Conservation (phyloP, 2,329 filamentous ascomycete species). For the Talaromyces albobiverticillius region DNA sequence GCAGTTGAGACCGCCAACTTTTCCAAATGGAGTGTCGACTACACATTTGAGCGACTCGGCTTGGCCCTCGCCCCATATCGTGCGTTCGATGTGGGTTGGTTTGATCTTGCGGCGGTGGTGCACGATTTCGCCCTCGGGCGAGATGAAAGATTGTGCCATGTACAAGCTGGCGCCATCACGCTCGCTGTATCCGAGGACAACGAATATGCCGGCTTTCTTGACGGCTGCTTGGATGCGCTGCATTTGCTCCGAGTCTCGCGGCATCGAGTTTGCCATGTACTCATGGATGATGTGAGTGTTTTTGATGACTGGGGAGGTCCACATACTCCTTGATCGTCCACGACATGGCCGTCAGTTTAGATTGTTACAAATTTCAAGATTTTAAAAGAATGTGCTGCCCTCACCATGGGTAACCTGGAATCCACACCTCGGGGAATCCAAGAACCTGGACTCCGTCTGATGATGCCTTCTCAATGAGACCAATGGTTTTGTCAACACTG, state of each 20-base stretch:
- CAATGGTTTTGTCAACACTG: no score
- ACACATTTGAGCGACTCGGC: constrained; percentile 53
- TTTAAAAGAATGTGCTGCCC: no score
- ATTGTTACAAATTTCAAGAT: no score
- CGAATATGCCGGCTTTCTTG: constrained; percentile 51
- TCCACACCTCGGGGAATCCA: no score
- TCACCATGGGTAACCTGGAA: no score
- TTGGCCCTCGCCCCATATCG: constrained; percentile 55
- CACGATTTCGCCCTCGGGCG: constrained; percentile 47
- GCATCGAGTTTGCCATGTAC: constrained; percentile 52
- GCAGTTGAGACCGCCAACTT: constrained; percentile 54
- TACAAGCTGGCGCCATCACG: constrained; percentile 52
- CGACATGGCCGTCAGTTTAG: no score
- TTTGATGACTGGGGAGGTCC: no score
- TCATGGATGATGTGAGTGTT: constrained; percentile 19
- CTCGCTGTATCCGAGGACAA: constrained; percentile 55
- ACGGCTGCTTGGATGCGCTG: constrained; percentile 50
- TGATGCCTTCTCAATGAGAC: no score
- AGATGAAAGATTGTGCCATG: constrained; percentile 54
- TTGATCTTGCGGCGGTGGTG: constrained; percentile 59
- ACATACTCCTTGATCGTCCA: no score
- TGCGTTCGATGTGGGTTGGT: constrained; percentile 55
- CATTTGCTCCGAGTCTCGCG: constrained; percentile 53
- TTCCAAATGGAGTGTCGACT: constrained; percentile 48
- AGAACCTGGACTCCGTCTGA: no score